phyloP scores from a whole-genome alignment of 352 stramenopile species.

The Phytophthora sojae region DNA sequence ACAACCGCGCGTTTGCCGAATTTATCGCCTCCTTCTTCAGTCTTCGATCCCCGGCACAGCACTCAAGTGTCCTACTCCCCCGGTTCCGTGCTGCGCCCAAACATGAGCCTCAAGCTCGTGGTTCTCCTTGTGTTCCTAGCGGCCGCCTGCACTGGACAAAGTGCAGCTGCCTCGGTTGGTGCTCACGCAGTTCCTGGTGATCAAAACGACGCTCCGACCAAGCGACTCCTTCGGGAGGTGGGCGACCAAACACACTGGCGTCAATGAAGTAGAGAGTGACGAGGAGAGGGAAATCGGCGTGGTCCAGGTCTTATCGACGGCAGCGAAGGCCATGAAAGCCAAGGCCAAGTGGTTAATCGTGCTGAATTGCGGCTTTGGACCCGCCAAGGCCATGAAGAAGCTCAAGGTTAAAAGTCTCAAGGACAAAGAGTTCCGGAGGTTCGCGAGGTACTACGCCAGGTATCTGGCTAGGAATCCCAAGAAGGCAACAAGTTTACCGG shows the following conservation, averaged over 20 bases:
- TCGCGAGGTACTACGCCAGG: slow-evolving; percentile 13
- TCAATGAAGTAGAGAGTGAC: background rate
- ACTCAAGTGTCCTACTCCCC: background rate
- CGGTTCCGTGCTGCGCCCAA: background rate
- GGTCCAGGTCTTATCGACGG: background rate
- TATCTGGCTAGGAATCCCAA: slow-evolving; percentile 13
- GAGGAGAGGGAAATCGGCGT: background rate
- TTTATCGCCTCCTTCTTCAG: background rate
- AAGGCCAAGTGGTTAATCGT: background rate
- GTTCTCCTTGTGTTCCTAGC: background rate
- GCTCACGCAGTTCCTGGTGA: background rate
- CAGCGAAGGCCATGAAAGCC: background rate
- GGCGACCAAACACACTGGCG: background rate
- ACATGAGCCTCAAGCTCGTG: background rate
- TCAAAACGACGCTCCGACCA: background rate
- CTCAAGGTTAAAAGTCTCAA: slow-evolving; percentile 5
- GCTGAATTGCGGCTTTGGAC: background rate
- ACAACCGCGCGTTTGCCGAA: background rate
- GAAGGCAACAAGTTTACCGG: background rate
- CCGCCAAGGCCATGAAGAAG: slow-evolving; percentile 11
- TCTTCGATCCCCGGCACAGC: background rate
- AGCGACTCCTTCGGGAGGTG: background rate
- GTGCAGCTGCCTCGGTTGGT: background rate
- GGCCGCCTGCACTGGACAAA: background rate
- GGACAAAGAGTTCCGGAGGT: slow-evolving; percentile 17